A percentile compares a stretch with the other conserved stretches of the same genome.
Evolutionary conservation across 768 basidiomycete species (phyloP).

Genomic region (Boletus rubropictus): DNA sequence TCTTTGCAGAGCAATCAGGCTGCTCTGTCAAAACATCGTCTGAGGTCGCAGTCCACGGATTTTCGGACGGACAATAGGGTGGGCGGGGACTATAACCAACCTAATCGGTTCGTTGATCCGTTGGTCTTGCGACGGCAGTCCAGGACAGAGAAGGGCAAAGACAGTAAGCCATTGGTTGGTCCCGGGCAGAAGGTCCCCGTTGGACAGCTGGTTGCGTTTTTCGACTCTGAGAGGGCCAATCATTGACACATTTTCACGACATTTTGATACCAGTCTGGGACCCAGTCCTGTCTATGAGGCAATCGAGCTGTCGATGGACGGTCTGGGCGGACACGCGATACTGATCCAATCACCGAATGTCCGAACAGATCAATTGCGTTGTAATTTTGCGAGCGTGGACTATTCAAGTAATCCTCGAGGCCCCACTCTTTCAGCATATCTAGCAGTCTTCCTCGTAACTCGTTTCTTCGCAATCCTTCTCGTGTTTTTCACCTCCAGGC

Average conservation of each 20-base stretch:
- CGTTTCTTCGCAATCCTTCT: no score
- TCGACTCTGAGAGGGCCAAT: slow-evolving; percentile 41
- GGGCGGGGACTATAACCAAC: slow-evolving; percentile 8
- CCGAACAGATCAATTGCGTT: no score
- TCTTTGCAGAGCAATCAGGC: slow-evolving; percentile 29
- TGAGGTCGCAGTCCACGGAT: slow-evolving; percentile 38
- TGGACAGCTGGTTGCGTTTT: slow-evolving; percentile 79
- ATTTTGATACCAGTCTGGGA: background rate
- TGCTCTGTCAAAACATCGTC: slow-evolving; percentile 21
- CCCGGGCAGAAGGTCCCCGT: slow-evolving; percentile 61
- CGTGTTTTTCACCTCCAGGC: no score
- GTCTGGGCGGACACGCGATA: no score
- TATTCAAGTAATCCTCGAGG: no score
- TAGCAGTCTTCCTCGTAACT: no score
- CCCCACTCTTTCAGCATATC: no score
- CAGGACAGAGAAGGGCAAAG: slow-evolving; percentile 37
- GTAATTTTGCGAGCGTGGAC: no score
- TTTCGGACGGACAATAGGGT: slow-evolving; percentile 20
- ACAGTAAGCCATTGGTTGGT: slow-evolving; percentile 35
- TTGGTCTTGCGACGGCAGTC: slow-evolving; percentile 63
- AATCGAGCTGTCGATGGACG: no score
- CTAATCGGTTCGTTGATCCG: slow-evolving; percentile 68
- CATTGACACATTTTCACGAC: background rate
- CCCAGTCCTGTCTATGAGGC: no score
- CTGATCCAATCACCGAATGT: no score